These are phyloP conservation scores for Craspedostauros australis DNA, from an alignment of 108 stramenopile genomes.

Conservation along the genomic window DNA sequence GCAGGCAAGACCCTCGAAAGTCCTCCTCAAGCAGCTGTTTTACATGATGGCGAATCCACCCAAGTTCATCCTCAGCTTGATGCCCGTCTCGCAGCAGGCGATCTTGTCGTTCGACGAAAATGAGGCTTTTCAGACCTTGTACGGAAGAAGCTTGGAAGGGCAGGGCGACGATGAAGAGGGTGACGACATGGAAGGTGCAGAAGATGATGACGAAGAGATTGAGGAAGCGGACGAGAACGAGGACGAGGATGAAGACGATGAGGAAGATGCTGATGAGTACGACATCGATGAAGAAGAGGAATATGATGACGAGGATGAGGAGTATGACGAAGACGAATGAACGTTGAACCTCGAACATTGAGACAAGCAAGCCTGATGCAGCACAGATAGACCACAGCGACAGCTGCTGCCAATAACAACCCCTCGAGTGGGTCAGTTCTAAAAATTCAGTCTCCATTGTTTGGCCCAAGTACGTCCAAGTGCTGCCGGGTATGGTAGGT, in stretches of 20 bases:
- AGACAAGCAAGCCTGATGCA: too few relatives aligned
- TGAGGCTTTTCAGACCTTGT: slow-evolving; percentile 12
- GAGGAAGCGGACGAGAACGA: neutral
- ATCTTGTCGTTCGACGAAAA: slow-evolving; percentile 51
- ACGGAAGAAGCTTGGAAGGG: slow-evolving; percentile 6
- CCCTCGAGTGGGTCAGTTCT: too few relatives aligned
- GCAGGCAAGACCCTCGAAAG: slow-evolving; percentile 76
- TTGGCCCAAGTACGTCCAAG: too few relatives aligned
- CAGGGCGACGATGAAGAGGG: neutral
- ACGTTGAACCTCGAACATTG: too few relatives aligned
- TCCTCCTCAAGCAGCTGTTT: slow-evolving; percentile 65
- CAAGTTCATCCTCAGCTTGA: slow-evolving; percentile 59
- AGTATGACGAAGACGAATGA: slow-evolving; percentile 1
- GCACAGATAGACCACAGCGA: too few relatives aligned
- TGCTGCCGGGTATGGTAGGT: too few relatives aligned
- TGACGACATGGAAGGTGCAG: slow-evolving; percentile 2
- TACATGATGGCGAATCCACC: slow-evolving; percentile 65
- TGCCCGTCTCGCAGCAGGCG: slow-evolving; percentile 82
- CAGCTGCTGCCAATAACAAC: too few relatives aligned
- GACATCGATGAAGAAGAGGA: slow-evolving; percentile 26
- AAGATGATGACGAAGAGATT: slow-evolving; percentile 6
- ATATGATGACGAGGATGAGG: slow-evolving; percentile 18
- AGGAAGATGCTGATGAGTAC: slow-evolving; percentile 10
- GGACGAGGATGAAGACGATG: slow-evolving; percentile 16
- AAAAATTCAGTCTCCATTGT: too few relatives aligned